These are phyloP conservation scores for Priceomyces medius DNA, from an alignment of 805 yeast species.

Conservation along the genomic window DNA sequence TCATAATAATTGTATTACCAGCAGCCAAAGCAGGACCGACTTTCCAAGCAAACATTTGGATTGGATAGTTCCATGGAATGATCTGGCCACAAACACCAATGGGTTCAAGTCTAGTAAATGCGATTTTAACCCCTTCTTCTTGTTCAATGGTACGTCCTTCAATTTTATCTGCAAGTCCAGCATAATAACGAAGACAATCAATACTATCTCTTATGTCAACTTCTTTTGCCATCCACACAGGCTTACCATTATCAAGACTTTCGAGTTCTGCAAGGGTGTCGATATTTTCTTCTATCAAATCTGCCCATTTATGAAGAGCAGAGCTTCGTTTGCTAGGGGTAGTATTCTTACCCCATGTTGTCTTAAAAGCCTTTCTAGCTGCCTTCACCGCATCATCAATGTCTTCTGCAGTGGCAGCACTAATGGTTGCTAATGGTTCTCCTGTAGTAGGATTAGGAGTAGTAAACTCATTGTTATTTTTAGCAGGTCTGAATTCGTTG, in stretches of 20 bases:
- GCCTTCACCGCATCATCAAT: conserved; percentile 42
- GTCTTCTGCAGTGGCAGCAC: conserved; percentile 42
- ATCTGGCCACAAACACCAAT: conserved; percentile 47
- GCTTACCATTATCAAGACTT: conserved; percentile 50
- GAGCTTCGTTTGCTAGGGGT: conserved; percentile 42
- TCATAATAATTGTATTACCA: conserved; percentile 70
- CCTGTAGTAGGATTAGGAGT: conserved; percentile 45
- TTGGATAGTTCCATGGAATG: conserved; percentile 49
- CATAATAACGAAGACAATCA: conserved; percentile 50
- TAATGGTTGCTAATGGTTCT: conserved; percentile 41
- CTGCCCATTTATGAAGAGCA: conserved; percentile 38
- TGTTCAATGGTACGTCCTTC: conserved; percentile 46
- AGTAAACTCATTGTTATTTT: conserved; percentile 36
- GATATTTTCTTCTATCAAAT: conserved; percentile 29
- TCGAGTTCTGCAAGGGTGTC: conserved; percentile 39
- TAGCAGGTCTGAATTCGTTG: conserved; percentile 41
- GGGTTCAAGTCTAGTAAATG: conserved; percentile 66
- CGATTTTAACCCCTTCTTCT: conserved; percentile 50
- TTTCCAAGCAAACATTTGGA: conserved; percentile 77
- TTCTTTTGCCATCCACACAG: conserved; percentile 46
- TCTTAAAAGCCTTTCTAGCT: conserved; percentile 38
- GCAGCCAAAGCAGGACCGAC: conserved; percentile 81
- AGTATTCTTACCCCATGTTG: conserved; percentile 46
- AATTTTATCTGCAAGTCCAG: conserved; percentile 63
- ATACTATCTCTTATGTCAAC: conserved; percentile 50